phyloP scores from a whole-genome alignment of 2,329 filamentous ascomycete genomes.

The Hypomyces rosellus region DNA sequence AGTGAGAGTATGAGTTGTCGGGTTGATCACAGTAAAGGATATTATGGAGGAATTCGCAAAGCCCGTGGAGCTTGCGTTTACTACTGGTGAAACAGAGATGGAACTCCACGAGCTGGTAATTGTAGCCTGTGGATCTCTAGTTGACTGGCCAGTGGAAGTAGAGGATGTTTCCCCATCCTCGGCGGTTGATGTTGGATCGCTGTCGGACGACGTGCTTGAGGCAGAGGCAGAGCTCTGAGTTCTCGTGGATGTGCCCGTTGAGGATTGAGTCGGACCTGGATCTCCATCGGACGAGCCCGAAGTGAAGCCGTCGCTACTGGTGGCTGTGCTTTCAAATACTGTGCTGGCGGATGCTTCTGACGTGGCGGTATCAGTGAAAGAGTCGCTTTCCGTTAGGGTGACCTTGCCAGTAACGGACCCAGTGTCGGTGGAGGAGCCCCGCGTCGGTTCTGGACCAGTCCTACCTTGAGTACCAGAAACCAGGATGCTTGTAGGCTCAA shows the following conservation, averaged over 20 bases:
- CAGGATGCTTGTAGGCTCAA: background rate
- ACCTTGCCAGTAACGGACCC: constrained; percentile 7
- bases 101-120: background rate
- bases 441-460: background rate
- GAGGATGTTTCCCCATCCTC: background rate
- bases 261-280: background rate
- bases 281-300: background rate
- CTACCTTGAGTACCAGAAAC: background rate
- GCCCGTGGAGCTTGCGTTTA: background rate
- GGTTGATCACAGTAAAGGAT: background rate
- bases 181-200: background rate
- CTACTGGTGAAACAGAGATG: background rate
- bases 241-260: background rate
- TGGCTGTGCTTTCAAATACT: background rate
- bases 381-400: background rate
- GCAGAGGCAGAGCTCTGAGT: background rate
- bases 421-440: constrained; percentile 1
- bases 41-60: background rate
- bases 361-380: constrained; percentile 1
- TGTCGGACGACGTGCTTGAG: background rate
- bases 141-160: background rate
- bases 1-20: background rate
- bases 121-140: background rate
- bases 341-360: background rate
- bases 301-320: background rate